Evolutionary conservation across 805 yeast species (phyloP), one percentile per base, ranked within the genome.

Genomic region (Nakazawaea molendinolei): DNA sequence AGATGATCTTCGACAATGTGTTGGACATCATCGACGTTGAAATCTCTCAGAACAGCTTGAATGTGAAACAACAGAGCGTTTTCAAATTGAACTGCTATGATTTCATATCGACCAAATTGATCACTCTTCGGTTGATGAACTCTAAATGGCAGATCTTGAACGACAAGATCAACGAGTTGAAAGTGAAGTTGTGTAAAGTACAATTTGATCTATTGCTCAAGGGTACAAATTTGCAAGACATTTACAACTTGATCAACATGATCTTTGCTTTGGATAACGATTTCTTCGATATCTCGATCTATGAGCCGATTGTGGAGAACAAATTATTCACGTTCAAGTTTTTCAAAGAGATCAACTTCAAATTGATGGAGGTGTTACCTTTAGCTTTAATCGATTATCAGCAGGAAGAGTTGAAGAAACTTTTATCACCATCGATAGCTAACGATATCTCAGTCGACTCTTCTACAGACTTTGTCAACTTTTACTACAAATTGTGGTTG

Each of bases 191-290:
- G 42, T 59, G 62, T 3, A 52, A 58, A 8, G 44, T 63, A 6
- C 81, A 78, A 46, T 69, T 68, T 25, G 63, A 61, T 14, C 50
- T 58, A 2, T 55, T 81, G 12, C 56, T 82, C 26, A 56, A 61
- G 13, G 70, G 66, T 27, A 71, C 84, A 17, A 73, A 73, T 0
- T 53, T 82, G 22, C 62, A 61, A n/a, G 73, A 79, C 38, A 75
- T 71, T 45, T 74, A 67, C 51, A 82, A 79, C 49, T 55, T 82
- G 33, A 63, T 80, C 40, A 78, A 79, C 48, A 76, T 82, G 81
- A 78, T 83, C n/a, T 77, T 74, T 53, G 80, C 83, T 10, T 55
- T 79, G 14, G 67, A 60, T 16, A 83, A 76, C 35, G 75, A 76
- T 19, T 60, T 63, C 36, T 72, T 73, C 42, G 79, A 81, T 36